phyloP scores from a whole-genome alignment of 371 early-diverging fungal genomes.

The Dichotomocladium elegans region DNA sequence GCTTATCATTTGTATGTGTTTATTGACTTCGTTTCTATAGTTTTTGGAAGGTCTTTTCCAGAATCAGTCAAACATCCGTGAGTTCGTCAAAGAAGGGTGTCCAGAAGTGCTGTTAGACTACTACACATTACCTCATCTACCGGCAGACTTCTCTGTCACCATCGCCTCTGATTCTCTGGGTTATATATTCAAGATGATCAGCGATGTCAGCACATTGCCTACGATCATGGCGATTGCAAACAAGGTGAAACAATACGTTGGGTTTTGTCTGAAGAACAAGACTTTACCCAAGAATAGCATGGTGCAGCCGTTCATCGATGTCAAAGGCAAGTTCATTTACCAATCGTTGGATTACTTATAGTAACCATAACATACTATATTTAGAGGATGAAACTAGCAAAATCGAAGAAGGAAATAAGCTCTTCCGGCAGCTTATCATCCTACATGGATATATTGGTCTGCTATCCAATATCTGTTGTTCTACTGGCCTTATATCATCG shows the following conservation, averaged over 20 bases:
- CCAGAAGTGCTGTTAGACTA: slow-evolving; percentile 61
- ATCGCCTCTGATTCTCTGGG: slow-evolving; percentile 67
- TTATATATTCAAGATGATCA: slow-evolving; percentile 68
- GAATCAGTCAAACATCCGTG: slow-evolving; percentile 66
- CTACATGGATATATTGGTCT: slow-evolving; percentile 65
- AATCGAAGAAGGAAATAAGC: slow-evolving; percentile 45
- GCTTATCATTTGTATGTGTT: background rate
- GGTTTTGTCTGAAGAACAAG: slow-evolving; percentile 30
- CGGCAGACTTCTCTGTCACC: slow-evolving; percentile 72
- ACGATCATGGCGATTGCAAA: slow-evolving; percentile 49
- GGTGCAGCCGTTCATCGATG: slow-evolving; percentile 48
- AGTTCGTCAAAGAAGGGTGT: slow-evolving; percentile 72
- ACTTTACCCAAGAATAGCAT: slow-evolving; percentile 23
- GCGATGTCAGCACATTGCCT: slow-evolving; percentile 59
- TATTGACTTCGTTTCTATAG: slow-evolving; percentile 17
- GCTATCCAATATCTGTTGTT: slow-evolving; percentile 72
- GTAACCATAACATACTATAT: background rate
- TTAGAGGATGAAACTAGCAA: slow-evolving; percentile 42
- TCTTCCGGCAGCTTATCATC: slow-evolving; percentile 55
- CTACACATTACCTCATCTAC: slow-evolving; percentile 64
- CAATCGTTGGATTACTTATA: background rate
- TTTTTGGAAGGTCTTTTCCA: slow-evolving; percentile 88
- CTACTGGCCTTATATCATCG: slow-evolving; percentile 58
- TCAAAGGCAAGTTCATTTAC: slow-evolving; percentile 23
- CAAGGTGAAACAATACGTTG: slow-evolving; percentile 46